Conservation (phyloP, 805 yeast genomes). For the Wickerhamiella slavikovae region DNA sequence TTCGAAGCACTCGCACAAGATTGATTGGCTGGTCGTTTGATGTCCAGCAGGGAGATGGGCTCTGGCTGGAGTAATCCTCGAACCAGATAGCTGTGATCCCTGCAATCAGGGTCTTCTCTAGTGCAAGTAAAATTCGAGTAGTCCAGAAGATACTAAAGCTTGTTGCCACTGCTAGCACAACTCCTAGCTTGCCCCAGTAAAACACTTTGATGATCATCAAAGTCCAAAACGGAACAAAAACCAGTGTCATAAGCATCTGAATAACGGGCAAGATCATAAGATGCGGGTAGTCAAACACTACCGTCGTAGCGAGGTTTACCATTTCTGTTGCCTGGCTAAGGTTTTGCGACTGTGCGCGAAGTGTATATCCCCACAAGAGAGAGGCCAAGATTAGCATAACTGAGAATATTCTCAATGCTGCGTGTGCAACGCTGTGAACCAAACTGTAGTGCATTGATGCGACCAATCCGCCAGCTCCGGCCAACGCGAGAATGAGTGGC, state of each 20-base stretch:
- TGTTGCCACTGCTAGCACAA: conserved; percentile 13
- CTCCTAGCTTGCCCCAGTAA: conserved; percentile 12
- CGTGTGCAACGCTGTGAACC: conserved; percentile 9
- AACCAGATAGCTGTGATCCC: conserved; percentile 22
- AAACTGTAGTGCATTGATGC: conserved; percentile 7
- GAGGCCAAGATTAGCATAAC: conserved; percentile 8
- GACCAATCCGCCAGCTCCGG: conserved; percentile 4
- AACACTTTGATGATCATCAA: conserved; percentile 17
- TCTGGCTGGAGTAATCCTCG: conserved; percentile 1
- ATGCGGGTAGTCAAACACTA: conserved; percentile 16
- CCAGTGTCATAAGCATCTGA: conserved; percentile 13
- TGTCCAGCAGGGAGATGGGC: background rate
- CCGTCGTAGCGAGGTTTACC: conserved; percentile 18
- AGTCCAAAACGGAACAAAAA: conserved; percentile 20
- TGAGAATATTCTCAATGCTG: conserved; percentile 8
- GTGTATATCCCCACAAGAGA: conserved; percentile 7
- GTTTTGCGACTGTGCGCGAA: conserved; percentile 7
- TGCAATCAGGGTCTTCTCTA: conserved; percentile 19
- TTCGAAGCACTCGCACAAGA: conserved; percentile 1
- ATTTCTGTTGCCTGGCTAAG: conserved; percentile 14
- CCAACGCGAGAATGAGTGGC: conserved; percentile 5
- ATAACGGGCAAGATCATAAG: conserved; percentile 15
- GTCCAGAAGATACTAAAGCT: conserved; percentile 23
- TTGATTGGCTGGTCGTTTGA: background rate
- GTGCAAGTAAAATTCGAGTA: conserved; percentile 21